These are phyloP conservation scores for Debaryomycetaceae sp. DNA, from an alignment of 1,139 yeast species.

Conservation along the genomic window DNA sequence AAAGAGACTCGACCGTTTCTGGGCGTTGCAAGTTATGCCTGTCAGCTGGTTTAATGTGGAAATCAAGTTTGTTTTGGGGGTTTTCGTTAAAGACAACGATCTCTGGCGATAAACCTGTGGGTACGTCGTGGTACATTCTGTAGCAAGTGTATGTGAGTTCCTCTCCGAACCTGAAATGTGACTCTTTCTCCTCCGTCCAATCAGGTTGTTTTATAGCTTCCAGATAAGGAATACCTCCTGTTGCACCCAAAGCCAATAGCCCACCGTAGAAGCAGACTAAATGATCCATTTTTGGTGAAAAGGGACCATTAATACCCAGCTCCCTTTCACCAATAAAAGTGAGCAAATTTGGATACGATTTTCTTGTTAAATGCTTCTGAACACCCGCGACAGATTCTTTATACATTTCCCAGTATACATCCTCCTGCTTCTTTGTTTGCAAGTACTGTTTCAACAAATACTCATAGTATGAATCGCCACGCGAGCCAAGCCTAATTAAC, in stretches of 20 bases:
- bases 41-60: conserved; percentile 66
- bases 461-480: conserved; percentile 94
- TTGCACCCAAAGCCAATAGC: conserved; percentile 84
- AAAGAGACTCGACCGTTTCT: conserved; percentile 88
- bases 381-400: conserved; percentile 71
- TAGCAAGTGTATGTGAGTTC: conserved; percentile 81
- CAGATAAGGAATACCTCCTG: conserved; percentile 55
- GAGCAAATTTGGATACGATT: conserved; percentile 61
- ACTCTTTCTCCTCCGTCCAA: conserved; percentile 36
- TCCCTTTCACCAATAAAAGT: conserved; percentile 79
- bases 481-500: conserved; percentile 75
- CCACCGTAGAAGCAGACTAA: conserved; percentile 93
- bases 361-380: conserved; percentile 57
- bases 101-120: conserved; percentile 85
- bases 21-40: conserved; percentile 88
- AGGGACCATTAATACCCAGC: conserved; percentile 54
- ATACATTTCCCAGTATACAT: conserved; percentile 69
- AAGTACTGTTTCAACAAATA: conserved; percentile 82
- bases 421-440: conserved; percentile 64
- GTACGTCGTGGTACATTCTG: conserved; percentile 69
- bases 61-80: conserved; percentile 41
- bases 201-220: conserved; percentile 32
- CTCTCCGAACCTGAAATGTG: conserved; percentile 66
- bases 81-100: conserved; percentile 72
- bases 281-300: conserved; percentile 89